Percentiles rank a stretch among this genome's conserved stretches.
These are phyloP conservation scores for Chlamydomonas asymmetrica DNA, from an alignment of 139 green algal species.

Conservation along the genomic window DNA sequence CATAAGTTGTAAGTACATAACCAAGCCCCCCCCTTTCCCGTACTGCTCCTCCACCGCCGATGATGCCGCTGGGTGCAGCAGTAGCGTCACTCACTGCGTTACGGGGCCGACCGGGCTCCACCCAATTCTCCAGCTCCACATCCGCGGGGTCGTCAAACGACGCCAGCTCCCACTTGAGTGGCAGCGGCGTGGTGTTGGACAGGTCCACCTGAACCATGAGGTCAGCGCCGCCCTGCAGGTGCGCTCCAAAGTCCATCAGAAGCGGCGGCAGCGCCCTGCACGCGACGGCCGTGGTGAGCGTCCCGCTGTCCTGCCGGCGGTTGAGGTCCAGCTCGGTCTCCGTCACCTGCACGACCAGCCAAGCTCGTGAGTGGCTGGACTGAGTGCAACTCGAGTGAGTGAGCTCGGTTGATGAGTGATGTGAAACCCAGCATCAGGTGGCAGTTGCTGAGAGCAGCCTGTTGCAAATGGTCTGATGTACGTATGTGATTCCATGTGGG, in stretches of 20 bases:
- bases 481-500: too few species aligned
- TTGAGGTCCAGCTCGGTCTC: constrained; percentile 28
- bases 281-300: constrained; percentile 44
- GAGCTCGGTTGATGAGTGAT: neutral
- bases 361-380: neutral
- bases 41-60: too few species aligned
- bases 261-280: constrained; percentile 41
- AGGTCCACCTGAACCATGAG: constrained; percentile 45
- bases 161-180: constrained; percentile 56
- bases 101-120: constrained; percentile 59
- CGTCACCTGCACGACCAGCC: constrained; percentile 12
- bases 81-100: too few species aligned
- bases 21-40: too few species aligned
- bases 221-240: constrained; percentile 17
- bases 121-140: constrained; percentile 77
- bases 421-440: neutral
- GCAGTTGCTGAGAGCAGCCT: too few species aligned
- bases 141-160: constrained; percentile 51
- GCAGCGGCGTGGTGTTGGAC: constrained; percentile 46
- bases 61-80: too few species aligned
- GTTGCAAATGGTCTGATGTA: too few species aligned
- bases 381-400: neutral
- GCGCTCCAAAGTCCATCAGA: constrained; percentile 52
- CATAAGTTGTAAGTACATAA: too few species aligned
- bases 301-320: constrained; percentile 27